Conservation (phyloP, 192 early-diverging fungal genomes). For the Dissophora globulifera region DNA sequence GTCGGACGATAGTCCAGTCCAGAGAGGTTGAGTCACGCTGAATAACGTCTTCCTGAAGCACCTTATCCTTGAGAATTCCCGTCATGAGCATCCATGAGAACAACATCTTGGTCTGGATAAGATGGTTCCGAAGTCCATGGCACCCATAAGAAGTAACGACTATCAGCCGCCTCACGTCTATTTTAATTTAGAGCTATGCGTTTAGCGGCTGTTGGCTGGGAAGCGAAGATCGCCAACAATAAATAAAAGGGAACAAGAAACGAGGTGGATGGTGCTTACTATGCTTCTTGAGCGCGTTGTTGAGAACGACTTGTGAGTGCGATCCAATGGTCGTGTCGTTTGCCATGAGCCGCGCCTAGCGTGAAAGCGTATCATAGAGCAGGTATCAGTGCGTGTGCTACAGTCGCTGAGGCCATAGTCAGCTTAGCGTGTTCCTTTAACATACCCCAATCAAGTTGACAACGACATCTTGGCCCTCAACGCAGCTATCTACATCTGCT, state of each 20-base stretch:
- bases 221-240: neutral
- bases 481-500: constrained; percentile 46
- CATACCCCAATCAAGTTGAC: constrained; percentile 53
- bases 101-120: constrained; percentile 34
- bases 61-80: constrained; percentile 53
- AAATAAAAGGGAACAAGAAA: neutral
- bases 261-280: constrained; percentile 5
- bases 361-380: too few relatives aligned
- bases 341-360: constrained; percentile 47
- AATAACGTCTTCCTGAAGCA: constrained; percentile 50
- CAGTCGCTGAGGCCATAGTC: too few relatives aligned
- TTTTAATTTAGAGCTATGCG: too few relatives aligned
- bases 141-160: constrained; percentile 47
- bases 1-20: constrained; percentile 58
- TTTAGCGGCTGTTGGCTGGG: neutral
- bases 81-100: constrained; percentile 49
- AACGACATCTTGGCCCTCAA: constrained; percentile 55
- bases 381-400: too few relatives aligned
- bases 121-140: constrained; percentile 33
- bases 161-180: constrained; percentile 44
- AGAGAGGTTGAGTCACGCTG: constrained; percentile 32
- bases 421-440: too few relatives aligned
- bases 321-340: constrained; percentile 41
- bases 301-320: constrained; percentile 44
- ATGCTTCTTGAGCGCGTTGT: constrained; percentile 50